Percentiles rank a stretch among this genome's conserved stretches.
Conservation (phyloP, 495 filamentous ascomycete species). For the Neurospora sp. region DNA sequence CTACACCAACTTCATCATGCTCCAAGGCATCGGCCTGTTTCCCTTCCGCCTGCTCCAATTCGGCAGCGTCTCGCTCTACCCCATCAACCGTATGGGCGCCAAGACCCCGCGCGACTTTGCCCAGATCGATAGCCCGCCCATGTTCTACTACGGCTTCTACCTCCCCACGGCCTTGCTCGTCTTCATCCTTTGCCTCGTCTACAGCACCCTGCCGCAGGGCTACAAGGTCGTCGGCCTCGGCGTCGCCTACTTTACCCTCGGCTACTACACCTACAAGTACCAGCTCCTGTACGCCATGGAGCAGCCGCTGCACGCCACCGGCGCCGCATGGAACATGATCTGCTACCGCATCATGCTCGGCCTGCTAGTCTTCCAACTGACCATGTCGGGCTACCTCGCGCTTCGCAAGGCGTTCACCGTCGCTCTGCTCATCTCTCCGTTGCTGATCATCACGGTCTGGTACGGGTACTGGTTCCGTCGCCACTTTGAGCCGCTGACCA, state of each 20-base stretch:
- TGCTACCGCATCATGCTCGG: slow-evolving; percentile 82
- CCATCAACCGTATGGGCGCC: slow-evolving; percentile 64
- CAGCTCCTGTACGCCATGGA: slow-evolving; percentile 98
- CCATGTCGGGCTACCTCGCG: slow-evolving; percentile 81
- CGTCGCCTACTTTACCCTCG: slow-evolving; percentile 76
- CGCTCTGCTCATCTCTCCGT: slow-evolving; percentile 62
- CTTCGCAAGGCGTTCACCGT: slow-evolving; percentile 59
- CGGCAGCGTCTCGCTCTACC: slow-evolving; percentile 76
- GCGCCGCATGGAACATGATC: slow-evolving; percentile 89
- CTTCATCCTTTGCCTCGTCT: slow-evolving; percentile 89
- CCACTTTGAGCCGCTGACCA: slow-evolving; percentile 76
- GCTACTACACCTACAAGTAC: slow-evolving; percentile 95
- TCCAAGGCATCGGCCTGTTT: slow-evolving; percentile 86
- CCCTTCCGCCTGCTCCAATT: slow-evolving; percentile 88
- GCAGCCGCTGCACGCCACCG: slow-evolving; percentile 89
- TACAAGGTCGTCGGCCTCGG: slow-evolving; percentile 77
- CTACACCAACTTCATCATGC: slow-evolving; percentile 89
- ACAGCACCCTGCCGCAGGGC: slow-evolving; percentile 77
- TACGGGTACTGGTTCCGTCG: slow-evolving; percentile 64
- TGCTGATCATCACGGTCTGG: slow-evolving; percentile 72
- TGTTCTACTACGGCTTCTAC: slow-evolving; percentile 93
- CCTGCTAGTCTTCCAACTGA: slow-evolving; percentile 75
- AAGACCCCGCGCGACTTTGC: slow-evolving; percentile 89
- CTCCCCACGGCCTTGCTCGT: slow-evolving; percentile 86
- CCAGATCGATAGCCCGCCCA: slow-evolving; percentile 67